Base-by-base conservation (phyloP, 345 rosid species). In the Salix exigua region DNA sequence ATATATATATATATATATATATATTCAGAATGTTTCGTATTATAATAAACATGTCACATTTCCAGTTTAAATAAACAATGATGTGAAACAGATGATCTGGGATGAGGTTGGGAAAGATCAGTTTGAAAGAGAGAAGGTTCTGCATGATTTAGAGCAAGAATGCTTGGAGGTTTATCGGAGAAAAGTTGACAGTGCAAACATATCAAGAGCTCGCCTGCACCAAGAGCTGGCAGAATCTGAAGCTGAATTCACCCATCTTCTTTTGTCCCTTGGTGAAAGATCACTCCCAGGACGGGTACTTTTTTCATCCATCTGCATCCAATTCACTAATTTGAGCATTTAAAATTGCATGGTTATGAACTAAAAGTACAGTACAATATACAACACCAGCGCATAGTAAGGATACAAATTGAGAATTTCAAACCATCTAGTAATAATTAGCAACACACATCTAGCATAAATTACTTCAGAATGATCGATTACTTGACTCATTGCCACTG, bases 151-250 rank as follows among this genome's bases (percentile, higher is more conserved):
- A 70, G 98, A 96, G 77, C 91, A 93, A 61, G 97, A 96, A 72
- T 96, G 99, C 73, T 82, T 96, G 37, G 97, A 96, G 83, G 95
- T 91, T 46, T 94, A 94, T 84, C 82, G 97, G 80, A 90, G 94
- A 82, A 94, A 96, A 88, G 99, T 96, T 42, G 98, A 96, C 87
- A 90, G 86, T 18, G 99, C 97, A 73, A 96, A 92, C 77, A 90
- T 91, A 31, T 89, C 97, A 2, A 89, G 99, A 82, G 89, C 99
- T 82, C 96, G 97, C 74, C 87, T 96, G 79, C 99, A 96, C 82
- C 99, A 96, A 80, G 95, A 96, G 81, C 73, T 96, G 55, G 99
- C 99, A 2, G 98, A 93, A 86, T 91, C 99, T 70, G 97, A 96
- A 87, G 97, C 98, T 42, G 99, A 92, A 82, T 88, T 93, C 80